Conservation (phyloP, 306 rosid genomes). For the Quercus mongolica region DNA sequence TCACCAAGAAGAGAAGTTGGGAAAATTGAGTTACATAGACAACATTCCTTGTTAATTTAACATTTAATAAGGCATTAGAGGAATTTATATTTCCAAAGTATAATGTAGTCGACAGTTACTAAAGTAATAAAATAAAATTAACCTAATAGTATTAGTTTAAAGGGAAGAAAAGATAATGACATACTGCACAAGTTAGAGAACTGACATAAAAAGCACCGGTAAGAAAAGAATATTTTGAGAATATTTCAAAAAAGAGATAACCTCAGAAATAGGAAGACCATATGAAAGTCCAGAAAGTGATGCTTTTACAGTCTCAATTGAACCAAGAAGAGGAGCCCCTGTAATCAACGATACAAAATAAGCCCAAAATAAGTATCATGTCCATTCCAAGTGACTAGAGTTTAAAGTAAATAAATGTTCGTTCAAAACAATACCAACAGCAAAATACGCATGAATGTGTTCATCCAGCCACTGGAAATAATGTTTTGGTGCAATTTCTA, state of each 20-base stretch:
- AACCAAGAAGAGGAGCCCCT: slow-evolving; percentile 97
- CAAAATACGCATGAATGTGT: slow-evolving; percentile 95
- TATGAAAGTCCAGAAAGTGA: slow-evolving; percentile 83
- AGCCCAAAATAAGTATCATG: slow-evolving; percentile 18
- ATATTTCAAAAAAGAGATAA: slow-evolving; percentile 23
- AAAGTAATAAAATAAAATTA: not conserved
- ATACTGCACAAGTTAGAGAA: slow-evolving; percentile 15
- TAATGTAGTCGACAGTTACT: not conserved
- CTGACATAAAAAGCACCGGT: not conserved
- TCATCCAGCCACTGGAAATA: slow-evolving; percentile 80
- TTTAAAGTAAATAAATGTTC: slow-evolving; percentile 1
- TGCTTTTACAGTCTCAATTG: slow-evolving; percentile 78
- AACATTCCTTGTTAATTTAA: not conserved
- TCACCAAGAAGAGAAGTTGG: slow-evolving; percentile 9
- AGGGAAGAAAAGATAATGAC: slow-evolving; percentile 10
- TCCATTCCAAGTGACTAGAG: slow-evolving; percentile 9
- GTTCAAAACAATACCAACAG: slow-evolving; percentile 70
- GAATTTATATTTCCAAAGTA: not conserved
- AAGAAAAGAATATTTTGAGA: slow-evolving; percentile 8
- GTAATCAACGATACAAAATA: slow-evolving; percentile 28
- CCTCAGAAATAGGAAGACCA: slow-evolving; percentile 98
- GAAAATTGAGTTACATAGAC: not conserved
- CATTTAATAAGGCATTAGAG: not conserved
- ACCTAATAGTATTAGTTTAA: not conserved
- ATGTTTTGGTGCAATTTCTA: slow-evolving; percentile 94